Evolutionary conservation across 352 stramenopile species (phyloP).

Genomic region (Phytophthora pini): DNA sequence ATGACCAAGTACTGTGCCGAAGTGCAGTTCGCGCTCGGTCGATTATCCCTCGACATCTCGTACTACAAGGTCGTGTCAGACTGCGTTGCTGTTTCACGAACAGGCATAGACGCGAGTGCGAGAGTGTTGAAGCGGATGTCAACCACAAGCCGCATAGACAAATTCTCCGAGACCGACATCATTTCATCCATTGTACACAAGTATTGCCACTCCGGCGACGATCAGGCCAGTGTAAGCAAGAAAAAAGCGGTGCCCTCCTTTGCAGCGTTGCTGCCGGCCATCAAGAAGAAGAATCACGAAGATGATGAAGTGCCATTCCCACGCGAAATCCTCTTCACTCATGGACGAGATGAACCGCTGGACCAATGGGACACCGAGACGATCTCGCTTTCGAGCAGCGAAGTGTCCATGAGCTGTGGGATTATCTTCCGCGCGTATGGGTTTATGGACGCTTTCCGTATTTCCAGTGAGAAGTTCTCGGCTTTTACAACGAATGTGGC

Average conservation of each 20-base stretch:
- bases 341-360: constrained; percentile 48
- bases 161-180: constrained; percentile 59
- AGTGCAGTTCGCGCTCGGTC: constrained; percentile 71
- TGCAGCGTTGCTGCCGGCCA: constrained; percentile 27
- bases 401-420: constrained; percentile 51
- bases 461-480: constrained; percentile 61
- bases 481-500: constrained; percentile 61
- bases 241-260: constrained; percentile 28
- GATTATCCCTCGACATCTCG: constrained; percentile 75
- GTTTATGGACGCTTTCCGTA: constrained; percentile 62
- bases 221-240: constrained; percentile 12
- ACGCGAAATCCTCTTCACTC: constrained; percentile 57
- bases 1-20: constrained; percentile 72
- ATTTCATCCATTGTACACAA: constrained; percentile 72
- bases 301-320: constrained; percentile 65
- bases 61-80: constrained; percentile 80
- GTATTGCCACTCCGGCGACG: constrained; percentile 41
- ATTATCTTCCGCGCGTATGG: constrained; percentile 59
- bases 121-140: constrained; percentile 29
- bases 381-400: constrained; percentile 37
- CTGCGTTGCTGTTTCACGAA: constrained; percentile 37
- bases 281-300: constrained; percentile 57
- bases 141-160: constrained; percentile 30
- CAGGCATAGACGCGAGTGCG: not conserved
- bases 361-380: constrained; percentile 67